phyloP scores from a whole-genome alignment of 2,329 filamentous ascomycete genomes.

The Zymoseptoria pseudotritici region DNA sequence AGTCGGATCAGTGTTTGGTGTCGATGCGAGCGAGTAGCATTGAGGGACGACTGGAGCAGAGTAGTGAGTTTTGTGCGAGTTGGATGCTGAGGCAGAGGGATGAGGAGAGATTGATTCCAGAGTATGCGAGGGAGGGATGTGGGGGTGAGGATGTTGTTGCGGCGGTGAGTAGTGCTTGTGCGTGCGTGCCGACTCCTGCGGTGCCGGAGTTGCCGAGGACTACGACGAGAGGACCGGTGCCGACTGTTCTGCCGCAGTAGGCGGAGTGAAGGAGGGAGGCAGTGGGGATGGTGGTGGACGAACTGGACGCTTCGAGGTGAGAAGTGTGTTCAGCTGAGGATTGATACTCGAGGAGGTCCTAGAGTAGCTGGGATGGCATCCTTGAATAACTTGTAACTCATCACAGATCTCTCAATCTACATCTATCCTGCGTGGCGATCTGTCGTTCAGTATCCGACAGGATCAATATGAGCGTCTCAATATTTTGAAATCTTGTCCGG shows the following conservation, averaged over 20 bases:
- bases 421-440: too few relatives aligned
- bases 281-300: not conserved
- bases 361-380: not conserved
- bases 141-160: slow-evolving; percentile 11
- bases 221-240: slow-evolving; percentile 10
- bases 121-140: slow-evolving; percentile 13
- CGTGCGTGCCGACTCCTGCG: slow-evolving; percentile 14
- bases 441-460: too few relatives aligned
- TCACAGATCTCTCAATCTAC: too few relatives aligned
- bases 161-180: slow-evolving; percentile 17
- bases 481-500: too few relatives aligned
- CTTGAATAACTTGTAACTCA: too few relatives aligned
- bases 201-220: slow-evolving; percentile 16
- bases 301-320: not conserved
- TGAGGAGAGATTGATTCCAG: slow-evolving; percentile 11
- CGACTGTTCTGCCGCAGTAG: slow-evolving; percentile 11
- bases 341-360: not conserved
- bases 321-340: not conserved
- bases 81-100: slow-evolving; percentile 11
- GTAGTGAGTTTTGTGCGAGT: slow-evolving; percentile 13
- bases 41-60: slow-evolving; percentile 12
- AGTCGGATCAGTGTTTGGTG: slow-evolving; percentile 9
- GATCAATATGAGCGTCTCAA: too few relatives aligned
- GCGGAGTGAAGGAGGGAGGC: not conserved
- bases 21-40: slow-evolving; percentile 9